Evolutionary conservation across 2,329 filamentous ascomycete species (phyloP).

Genomic region (Talaromyces sp.): DNA sequence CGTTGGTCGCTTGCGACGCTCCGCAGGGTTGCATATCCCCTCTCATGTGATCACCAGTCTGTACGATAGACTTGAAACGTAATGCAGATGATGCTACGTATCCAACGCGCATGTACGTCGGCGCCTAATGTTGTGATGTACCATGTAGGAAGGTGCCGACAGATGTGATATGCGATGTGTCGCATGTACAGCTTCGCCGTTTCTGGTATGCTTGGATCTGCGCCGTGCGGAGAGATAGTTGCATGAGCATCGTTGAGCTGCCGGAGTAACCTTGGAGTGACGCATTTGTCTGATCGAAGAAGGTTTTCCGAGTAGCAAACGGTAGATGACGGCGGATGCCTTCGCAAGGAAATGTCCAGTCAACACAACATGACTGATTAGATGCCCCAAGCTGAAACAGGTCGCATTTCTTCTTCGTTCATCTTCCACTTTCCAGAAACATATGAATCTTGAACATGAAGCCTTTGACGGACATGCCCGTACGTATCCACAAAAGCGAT

Average conservation of each 20-base stretch:
- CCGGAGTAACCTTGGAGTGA: background rate
- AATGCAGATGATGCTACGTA: too few species aligned
- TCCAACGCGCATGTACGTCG: background rate
- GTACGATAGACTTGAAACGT: background rate
- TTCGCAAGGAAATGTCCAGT: too few species aligned
- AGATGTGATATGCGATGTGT: background rate
- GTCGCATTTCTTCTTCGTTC: too few species aligned
- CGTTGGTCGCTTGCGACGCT: background rate
- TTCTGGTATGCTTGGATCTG: background rate
- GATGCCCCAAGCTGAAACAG: background rate
- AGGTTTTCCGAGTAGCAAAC: background rate
- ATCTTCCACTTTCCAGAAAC: too few species aligned
- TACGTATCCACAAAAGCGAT: background rate
- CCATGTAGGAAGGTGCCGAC: background rate
- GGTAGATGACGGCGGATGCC: too few species aligned
- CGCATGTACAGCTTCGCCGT: background rate
- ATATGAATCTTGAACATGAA: too few species aligned
- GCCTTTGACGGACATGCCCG: conserved; percentile 1
- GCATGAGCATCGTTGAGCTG: background rate
- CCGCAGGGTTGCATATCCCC: conserved; percentile 1
- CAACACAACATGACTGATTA: background rate
- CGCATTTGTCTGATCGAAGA: background rate
- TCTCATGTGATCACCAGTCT: background rate
- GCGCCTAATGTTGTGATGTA: background rate
- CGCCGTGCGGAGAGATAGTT: background rate